These are phyloP conservation scores for Aspergillus asperescens DNA, from an alignment of 495 filamentous ascomycete species.

Conservation along the genomic window DNA sequence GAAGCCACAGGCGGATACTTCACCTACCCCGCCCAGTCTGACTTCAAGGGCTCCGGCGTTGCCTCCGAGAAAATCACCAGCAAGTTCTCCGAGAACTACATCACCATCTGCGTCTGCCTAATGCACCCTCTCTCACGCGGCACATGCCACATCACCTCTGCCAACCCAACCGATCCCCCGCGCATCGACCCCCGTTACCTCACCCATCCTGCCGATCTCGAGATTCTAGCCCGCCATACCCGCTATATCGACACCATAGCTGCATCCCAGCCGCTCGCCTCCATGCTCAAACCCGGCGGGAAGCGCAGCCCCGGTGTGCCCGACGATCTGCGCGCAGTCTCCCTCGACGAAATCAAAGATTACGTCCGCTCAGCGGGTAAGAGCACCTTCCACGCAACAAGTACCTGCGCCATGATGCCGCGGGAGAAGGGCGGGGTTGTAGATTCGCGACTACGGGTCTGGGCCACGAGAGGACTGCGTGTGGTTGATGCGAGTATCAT, in stretches of 20 bases:
- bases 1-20: too few species aligned
- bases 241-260: neutral
- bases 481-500: conserved; percentile 54
- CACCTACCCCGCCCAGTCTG: neutral
- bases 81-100: conserved; percentile 2
- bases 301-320: too few species aligned
- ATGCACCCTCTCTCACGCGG: conserved; percentile 2
- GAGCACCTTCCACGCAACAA: conserved; percentile 32
- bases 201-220: conserved; percentile 3
- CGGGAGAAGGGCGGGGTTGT: conserved; percentile 48
- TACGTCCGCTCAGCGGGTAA: neutral
- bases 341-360: neutral
- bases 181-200: neutral
- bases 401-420: conserved; percentile 54
- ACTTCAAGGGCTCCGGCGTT: neutral
- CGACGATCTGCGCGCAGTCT: neutral
- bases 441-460: conserved; percentile 38
- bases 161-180: neutral
- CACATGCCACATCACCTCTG: neutral
- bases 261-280: neutral
- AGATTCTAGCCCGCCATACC: neutral
- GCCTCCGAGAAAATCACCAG: neutral
- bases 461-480: conserved; percentile 40
- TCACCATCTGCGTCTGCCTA: neutral
- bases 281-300: too few species aligned